Evolutionary conservation across 2,329 filamentous ascomycete genomes (phyloP).

Genomic region (Monilinia fructigena): DNA sequence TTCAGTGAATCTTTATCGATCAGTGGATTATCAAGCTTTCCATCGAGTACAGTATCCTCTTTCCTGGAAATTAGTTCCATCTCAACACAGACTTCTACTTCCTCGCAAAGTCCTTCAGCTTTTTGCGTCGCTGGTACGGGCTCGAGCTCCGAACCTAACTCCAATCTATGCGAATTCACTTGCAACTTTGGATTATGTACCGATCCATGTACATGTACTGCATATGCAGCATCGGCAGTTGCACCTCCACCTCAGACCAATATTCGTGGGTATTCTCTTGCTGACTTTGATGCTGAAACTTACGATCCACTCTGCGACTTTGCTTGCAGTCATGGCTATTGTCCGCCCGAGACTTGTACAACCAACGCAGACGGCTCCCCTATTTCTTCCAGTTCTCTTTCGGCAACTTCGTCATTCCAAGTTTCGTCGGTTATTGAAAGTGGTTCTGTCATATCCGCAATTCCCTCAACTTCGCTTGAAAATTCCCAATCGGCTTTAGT

Average conservation of each 20-base stretch:
- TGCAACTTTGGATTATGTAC: constrained; percentile 13
- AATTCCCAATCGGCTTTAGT: not conserved
- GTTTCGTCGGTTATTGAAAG: not conserved
- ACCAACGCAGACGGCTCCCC: not conserved
- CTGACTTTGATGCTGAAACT: not conserved
- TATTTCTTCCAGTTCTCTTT: not conserved
- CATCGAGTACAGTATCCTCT: not conserved
- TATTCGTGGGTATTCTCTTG: constrained; percentile 6
- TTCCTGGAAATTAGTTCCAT: not conserved
- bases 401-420: not conserved
- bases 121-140: constrained; percentile 6
- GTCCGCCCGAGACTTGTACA: constrained; percentile 9
- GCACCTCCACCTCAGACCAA: constrained; percentile 7
- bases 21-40: not conserved
- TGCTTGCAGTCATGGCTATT: constrained; percentile 1
- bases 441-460: not conserved
- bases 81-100: not conserved
- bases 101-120: not conserved
- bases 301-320: constrained; percentile 13
- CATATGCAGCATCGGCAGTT: constrained; percentile 2
- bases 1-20: not conserved
- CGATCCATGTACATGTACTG: constrained; percentile 15
- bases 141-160: not conserved
- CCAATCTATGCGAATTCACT: constrained; percentile 5
- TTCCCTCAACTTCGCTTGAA: not conserved